These are phyloP conservation scores for Hyaloperonospora arabidopsidis DNA, from an alignment of 352 stramenopile genomes.

Conservation along the genomic window DNA sequence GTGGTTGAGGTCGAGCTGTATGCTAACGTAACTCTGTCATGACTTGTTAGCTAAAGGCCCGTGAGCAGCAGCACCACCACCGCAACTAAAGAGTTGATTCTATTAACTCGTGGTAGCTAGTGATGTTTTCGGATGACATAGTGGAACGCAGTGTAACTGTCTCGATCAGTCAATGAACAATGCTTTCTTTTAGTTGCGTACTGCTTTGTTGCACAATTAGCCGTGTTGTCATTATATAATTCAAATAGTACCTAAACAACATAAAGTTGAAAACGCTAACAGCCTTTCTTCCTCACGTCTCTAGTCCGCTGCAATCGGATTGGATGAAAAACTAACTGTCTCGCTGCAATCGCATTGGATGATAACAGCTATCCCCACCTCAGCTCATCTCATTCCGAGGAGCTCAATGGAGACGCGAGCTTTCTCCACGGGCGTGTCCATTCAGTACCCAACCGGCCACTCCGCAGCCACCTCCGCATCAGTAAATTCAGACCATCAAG, in stretches of 20 bases:
- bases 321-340: too few relatives aligned
- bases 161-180: constrained; percentile 31
- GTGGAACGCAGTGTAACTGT: constrained; percentile 15
- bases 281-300: too few relatives aligned
- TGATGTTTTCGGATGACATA: background rate
- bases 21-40: constrained; percentile 12
- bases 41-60: constrained; percentile 49
- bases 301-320: too few relatives aligned
- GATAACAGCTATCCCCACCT: background rate
- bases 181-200: too few relatives aligned
- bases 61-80: constrained; percentile 70
- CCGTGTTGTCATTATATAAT: too few relatives aligned
- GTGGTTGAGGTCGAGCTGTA: constrained; percentile 37
- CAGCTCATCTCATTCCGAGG: background rate
- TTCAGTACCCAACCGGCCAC: constrained; percentile 29
- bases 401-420: constrained; percentile 33
- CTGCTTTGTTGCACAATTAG: too few relatives aligned
- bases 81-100: constrained; percentile 44
- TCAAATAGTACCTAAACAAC: too few relatives aligned
- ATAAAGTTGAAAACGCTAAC: too few relatives aligned
- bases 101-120: background rate
- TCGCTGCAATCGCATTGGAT: constrained; percentile 6
- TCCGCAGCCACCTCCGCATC: background rate
- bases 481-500: background rate
- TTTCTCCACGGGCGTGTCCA: constrained; percentile 50